phyloP scores from a whole-genome alignment of 169 alveolate genomes.

The Neospora caninum region DNA sequence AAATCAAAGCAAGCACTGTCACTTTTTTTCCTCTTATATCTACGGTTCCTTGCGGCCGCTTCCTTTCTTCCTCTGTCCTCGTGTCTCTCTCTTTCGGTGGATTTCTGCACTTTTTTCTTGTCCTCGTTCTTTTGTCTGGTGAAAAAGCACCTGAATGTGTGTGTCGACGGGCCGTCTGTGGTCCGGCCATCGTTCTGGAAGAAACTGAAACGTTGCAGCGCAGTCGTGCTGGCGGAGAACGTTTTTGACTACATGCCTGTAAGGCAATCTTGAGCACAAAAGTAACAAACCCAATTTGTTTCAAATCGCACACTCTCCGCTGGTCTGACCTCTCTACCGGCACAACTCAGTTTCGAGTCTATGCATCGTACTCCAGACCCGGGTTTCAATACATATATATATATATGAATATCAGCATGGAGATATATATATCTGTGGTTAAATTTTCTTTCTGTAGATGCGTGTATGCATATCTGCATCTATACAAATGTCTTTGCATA shows the following conservation, averaged over 20 bases:
- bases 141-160: slow-evolving; percentile 21
- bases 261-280: not conserved
- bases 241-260: slow-evolving; percentile 9
- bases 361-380: not conserved
- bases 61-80: no score
- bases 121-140: not conserved
- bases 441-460: not conserved
- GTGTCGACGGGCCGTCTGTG: slow-evolving; percentile 43
- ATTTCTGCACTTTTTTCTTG: no score
- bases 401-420: not conserved
- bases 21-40: no score
- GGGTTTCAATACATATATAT: not conserved
- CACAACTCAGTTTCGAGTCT: no score
- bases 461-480: not conserved
- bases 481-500: no score
- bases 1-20: no score
- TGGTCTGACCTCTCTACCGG: no score
- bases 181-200: slow-evolving; percentile 34
- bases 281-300: not conserved
- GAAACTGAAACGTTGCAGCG: slow-evolving; percentile 26
- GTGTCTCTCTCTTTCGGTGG: no score
- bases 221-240: not conserved
- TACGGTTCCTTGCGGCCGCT: no score
- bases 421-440: not conserved
- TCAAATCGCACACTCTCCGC: no score